Conservation (phyloP, 345 rosid species). For the Pugionium dolabratum region DNA sequence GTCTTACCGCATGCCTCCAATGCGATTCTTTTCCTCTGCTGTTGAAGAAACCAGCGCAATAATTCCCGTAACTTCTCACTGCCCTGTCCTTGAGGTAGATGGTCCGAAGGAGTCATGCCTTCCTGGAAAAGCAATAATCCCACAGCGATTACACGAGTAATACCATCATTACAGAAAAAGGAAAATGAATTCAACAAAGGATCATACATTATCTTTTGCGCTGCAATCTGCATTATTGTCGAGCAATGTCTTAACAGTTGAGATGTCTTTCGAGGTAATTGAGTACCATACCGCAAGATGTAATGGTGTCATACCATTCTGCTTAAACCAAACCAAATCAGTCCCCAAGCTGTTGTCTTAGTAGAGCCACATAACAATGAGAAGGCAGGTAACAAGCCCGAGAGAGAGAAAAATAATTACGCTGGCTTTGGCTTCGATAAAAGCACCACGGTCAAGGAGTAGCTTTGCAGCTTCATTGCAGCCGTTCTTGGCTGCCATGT, state of each 20-base stretch:
- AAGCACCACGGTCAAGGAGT: constrained; percentile 86
- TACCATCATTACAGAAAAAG: too few relatives aligned
- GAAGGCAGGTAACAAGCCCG: neutral
- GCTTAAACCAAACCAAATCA: constrained; percentile 34
- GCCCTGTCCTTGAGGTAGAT: constrained; percentile 78
- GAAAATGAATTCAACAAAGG: neutral
- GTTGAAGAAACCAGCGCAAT: constrained; percentile 60
- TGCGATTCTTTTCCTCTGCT: constrained; percentile 80
- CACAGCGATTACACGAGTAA: constrained; percentile 7
- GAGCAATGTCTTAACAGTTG: constrained; percentile 79
- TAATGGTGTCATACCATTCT: constrained; percentile 99
- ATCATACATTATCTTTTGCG: constrained; percentile 75
- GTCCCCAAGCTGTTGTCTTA: neutral
- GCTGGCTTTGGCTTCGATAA: constrained; percentile 79
- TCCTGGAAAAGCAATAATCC: constrained; percentile 54
- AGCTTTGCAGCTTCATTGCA: constrained; percentile 74
- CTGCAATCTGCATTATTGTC: constrained; percentile 89
- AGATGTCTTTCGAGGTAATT: constrained; percentile 67
- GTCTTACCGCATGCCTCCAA: constrained; percentile 77
- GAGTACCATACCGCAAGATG: constrained; percentile 99
- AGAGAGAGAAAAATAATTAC: constrained; percentile 42
- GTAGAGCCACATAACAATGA: neutral
- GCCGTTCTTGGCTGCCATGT: constrained; percentile 99
- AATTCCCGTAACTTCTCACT: constrained; percentile 67
- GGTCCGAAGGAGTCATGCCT: constrained; percentile 87